phyloP scores from a whole-genome alignment of 495 filamentous ascomycete species.

The Aspergillus steynii region DNA sequence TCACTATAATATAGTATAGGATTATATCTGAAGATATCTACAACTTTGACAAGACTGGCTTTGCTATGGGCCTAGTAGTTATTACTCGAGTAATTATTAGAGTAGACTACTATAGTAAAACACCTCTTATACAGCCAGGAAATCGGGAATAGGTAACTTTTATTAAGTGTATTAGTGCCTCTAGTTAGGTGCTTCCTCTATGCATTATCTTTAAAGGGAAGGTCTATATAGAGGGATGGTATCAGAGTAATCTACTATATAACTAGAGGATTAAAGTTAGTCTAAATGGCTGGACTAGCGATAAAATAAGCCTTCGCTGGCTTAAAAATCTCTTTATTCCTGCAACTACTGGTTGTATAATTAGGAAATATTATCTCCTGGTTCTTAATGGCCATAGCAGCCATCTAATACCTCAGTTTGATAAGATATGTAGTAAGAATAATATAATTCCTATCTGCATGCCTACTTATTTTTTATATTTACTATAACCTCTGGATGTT shows the following conservation, averaged over 20 bases:
- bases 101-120: slow-evolving; percentile 24
- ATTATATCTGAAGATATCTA: slow-evolving; percentile 29
- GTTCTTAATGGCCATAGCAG: slow-evolving; percentile 28
- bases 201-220: slow-evolving; percentile 30
- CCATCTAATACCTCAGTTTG: slow-evolving; percentile 25
- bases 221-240: slow-evolving; percentile 12
- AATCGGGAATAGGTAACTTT: slow-evolving; percentile 42
- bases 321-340: slow-evolving; percentile 15
- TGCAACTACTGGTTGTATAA: slow-evolving; percentile 8
- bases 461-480: too few species aligned
- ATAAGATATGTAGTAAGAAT: neutral
- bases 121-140: slow-evolving; percentile 30
- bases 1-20: slow-evolving; percentile 19
- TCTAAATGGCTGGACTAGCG: slow-evolving; percentile 31
- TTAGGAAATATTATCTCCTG: slow-evolving; percentile 19
- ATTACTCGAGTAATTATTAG: slow-evolving; percentile 28
- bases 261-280: slow-evolving; percentile 12
- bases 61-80: slow-evolving; percentile 20
- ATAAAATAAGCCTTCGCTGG: slow-evolving; percentile 21
- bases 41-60: too few species aligned
- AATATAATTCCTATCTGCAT: too few species aligned
- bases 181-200: slow-evolving; percentile 21
- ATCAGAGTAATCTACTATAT: slow-evolving; percentile 7
- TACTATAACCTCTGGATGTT: too few species aligned
- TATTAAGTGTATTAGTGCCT: slow-evolving; percentile 34